phyloP scores from a whole-genome alignment of 306 rosid species.

The Parietaria judaica region DNA sequence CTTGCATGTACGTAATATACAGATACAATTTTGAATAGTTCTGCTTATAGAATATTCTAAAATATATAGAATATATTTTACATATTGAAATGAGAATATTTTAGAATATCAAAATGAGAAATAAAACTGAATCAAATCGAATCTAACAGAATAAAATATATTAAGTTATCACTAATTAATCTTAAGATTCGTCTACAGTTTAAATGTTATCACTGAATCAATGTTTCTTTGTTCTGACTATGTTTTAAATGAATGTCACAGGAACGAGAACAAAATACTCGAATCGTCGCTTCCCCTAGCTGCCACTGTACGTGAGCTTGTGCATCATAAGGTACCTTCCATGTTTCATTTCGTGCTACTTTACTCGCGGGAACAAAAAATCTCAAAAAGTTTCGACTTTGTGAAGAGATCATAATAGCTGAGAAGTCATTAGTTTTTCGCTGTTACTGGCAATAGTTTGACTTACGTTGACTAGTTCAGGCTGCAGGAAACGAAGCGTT shows the following conservation, averaged over 20 bases:
- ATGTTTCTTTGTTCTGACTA: constrained; percentile 18
- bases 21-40: no score
- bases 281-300: constrained; percentile 62
- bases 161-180: no score
- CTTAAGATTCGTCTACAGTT: no score
- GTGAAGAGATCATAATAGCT: background rate
- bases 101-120: no score
- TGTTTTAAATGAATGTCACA: constrained; percentile 30
- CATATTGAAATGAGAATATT: no score
- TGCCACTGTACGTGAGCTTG: constrained; percentile 49
- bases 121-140: no score
- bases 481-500: constrained; percentile 95
- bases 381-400: background rate
- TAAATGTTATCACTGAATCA: no score
- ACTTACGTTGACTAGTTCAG: constrained; percentile 24
- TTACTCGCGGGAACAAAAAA: background rate
- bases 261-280: constrained; percentile 62
- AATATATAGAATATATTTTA: no score
- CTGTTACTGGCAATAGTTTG: background rate
- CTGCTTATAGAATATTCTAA: no score
- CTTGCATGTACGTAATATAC: constrained; percentile 32
- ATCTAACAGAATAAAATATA: no score
- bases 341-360: constrained; percentile 5
- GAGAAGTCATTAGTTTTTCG: background rate
- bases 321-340: constrained; percentile 61